Base-by-base conservation (phyloP, 495 filamentous ascomycete species). In the Cercophora sp. region DNA sequence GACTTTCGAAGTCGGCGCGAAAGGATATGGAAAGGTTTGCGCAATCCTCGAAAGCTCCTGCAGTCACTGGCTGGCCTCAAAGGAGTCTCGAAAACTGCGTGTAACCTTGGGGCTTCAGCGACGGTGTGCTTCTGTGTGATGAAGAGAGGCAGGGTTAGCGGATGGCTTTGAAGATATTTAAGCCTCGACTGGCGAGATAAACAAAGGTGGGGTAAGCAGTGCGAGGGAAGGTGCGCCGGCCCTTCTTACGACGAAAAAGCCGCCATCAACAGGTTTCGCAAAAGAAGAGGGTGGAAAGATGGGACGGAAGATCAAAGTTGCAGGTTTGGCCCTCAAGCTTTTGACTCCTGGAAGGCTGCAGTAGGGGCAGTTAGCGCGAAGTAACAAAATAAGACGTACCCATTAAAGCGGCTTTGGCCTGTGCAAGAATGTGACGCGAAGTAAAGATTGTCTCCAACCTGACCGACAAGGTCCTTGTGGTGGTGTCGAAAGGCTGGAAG, bases 51-150 rank as follows among this genome's bases (percentile, higher is more conserved):
- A 78, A 68, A 68, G 65, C 86, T 90, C 85, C 88, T 89, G 88
- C 87, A 91, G 88, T 81, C 79, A 70, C 87, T 86, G 81, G 88
- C 88, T 91, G 87, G 85, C 87, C 88, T 92, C 84, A 86, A 86
- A 86, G 84, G 82, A 87, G 81, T 71, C 24, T 32, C 69, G 70
- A 73, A 71, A 71, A 63, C 61, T 67, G 60, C 50, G 57, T 52
- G 61, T 54, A 61, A 43, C 61, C 59, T 57, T 58, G 59, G 32
- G 50, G 53, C 19, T 58, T 61, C 52, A 58, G 35, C 46, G 52
- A 52, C 50, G 36, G 51, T 50, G 61, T 57, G 47, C 51, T 54
- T 65, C 66, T 68, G 53, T 48, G 34, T 29, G 48, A 32, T 15
- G 50, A 19, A 20, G 20, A 66, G 20, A 39, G 36, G 36, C 36